Percentiles rank a stretch among this genome's conserved stretches.
These are phyloP conservation scores for Torulaspora gathmanii DNA, from an alignment of 805 yeast species.

Conservation along the genomic window DNA sequence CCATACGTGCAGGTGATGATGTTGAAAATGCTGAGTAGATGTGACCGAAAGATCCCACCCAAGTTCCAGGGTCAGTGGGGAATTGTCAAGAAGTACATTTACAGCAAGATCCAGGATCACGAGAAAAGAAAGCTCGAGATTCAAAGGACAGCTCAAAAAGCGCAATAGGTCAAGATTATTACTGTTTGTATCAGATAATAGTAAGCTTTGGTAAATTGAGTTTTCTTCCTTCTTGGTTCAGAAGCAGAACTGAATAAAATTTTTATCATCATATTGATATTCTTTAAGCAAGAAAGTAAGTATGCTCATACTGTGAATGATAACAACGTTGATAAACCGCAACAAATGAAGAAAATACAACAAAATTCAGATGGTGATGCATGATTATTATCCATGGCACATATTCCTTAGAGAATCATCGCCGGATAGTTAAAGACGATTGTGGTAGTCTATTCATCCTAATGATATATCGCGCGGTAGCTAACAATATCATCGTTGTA, in stretches of 20 bases:
- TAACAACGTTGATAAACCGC: conserved; percentile 8
- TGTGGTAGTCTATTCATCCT: conserved; percentile 40
- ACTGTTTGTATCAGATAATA: conserved; percentile 38
- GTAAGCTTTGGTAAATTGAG: conserved; percentile 53
- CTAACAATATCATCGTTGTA: conserved; percentile 19
- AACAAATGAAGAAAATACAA: not conserved
- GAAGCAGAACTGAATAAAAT: conserved; percentile 90
- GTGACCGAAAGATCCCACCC: conserved; percentile 35
- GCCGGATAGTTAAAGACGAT: conserved; percentile 37
- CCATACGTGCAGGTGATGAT: conserved; percentile 38
- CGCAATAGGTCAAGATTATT: not conserved
- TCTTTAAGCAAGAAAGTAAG: conserved; percentile 1
- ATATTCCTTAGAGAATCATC: conserved; percentile 42
- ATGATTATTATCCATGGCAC: conserved; percentile 80
- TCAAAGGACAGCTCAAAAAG: conserved; percentile 8
- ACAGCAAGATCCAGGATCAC: conserved; percentile 39
- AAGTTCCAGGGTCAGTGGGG: conserved; percentile 40
- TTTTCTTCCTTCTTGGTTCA: conserved; percentile 80
- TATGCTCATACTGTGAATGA: not conserved
- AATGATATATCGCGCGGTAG: conserved; percentile 3
- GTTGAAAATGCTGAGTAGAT: conserved; percentile 27
- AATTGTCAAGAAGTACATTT: conserved; percentile 39
- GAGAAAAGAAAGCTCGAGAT: conserved; percentile 20
- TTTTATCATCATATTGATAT: conserved; percentile 32
- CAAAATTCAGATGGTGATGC: conserved; percentile 92